Evolutionary conservation across 306 rosid genomes (phyloP), one percentile per base, ranked within the genome.

Genomic region (Cotoneaster glaucophyllus): DNA sequence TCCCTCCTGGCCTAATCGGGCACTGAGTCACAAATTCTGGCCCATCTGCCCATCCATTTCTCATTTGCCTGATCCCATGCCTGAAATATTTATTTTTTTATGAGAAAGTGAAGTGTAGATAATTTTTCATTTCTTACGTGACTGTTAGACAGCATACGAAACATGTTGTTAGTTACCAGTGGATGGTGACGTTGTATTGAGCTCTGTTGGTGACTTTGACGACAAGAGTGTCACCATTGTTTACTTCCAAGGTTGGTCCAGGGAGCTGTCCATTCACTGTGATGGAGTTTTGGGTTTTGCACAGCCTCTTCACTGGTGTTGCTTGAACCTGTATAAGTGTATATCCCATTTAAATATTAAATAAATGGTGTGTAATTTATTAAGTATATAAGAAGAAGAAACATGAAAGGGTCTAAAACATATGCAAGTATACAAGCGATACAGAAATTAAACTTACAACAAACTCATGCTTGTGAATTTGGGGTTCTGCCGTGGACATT

Each of bases 241-340:
- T 88, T 32, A 88, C 69, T 83, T 95, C 97, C 89, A 95, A 81
- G 8, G 99, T 90, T 48, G 99, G 99, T 24, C 99, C 99, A 0
- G 99, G 97, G 63, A 14, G 88, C 69, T 95, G 96, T 1, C 97
- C 99, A 58, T 95, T 95, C 78, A 95, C 99, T 0, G 97, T 95
- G 48, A 95, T 92, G 43, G 77, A 34, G 43, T 85, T 90, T 26
- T 89, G 97, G 78, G 85, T 89, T 62, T 85, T 92, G 97, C 99
- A 95, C 96, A 95, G 92, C 99, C 99, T 95, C 96, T 89, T 95
- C 96, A 89, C 97, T 88, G 95, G 91, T 15, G 90, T 90, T 48
- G 99, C 90, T 89, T 92, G 82, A 83, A 96, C 78, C 99, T 93
- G 58, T 41, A 13, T 18, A 8, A 72, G 28, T 54, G 58, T 41